Percentiles rank a stretch among this genome's conserved stretches.
phyloP scores from a whole-genome alignment of 1,284 basidiomycete genomes.

The Boletus calvinii region DNA sequence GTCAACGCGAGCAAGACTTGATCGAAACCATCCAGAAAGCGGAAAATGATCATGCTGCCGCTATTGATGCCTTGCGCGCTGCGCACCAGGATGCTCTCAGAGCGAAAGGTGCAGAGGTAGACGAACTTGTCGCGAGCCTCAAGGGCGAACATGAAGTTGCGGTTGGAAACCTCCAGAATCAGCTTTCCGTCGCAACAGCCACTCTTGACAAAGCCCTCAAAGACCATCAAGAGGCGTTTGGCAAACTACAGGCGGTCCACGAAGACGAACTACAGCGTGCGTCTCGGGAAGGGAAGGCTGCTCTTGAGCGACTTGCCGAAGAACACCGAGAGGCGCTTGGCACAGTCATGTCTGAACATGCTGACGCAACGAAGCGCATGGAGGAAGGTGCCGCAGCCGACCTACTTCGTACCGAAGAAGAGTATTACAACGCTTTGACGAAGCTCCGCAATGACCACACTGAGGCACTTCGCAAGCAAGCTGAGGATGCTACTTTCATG shows the following conservation, averaged over 20 bases:
- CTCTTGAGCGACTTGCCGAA: constrained; percentile 45
- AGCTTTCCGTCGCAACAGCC: constrained; percentile 44
- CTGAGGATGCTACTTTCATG: constrained; percentile 55
- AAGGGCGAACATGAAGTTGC: constrained; percentile 42
- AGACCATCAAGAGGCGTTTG: constrained; percentile 54
- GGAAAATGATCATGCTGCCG: constrained; percentile 46
- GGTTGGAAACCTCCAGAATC: constrained; percentile 39
- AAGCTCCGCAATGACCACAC: constrained; percentile 70
- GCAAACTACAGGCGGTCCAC: constrained; percentile 48
- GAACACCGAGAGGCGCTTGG: constrained; percentile 54
- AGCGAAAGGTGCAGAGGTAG: constrained; percentile 52
- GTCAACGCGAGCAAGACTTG: constrained; percentile 57
- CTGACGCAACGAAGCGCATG: constrained; percentile 53
- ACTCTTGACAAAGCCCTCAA: constrained; percentile 47
- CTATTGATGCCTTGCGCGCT: constrained; percentile 49
- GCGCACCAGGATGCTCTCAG: constrained; percentile 56
- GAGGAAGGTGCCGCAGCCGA: constrained; percentile 55
- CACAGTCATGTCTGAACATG: constrained; percentile 54
- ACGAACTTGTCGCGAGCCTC: constrained; percentile 44
- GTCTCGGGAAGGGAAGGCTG: constrained; percentile 47
- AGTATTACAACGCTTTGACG: constrained; percentile 75
- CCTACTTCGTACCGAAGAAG: constrained; percentile 69
- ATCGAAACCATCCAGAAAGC: constrained; percentile 48
- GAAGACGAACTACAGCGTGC: constrained; percentile 47
- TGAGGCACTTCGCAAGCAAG: constrained; percentile 57